These are phyloP conservation scores for Polychaeton citri DNA, from an alignment of 2,329 filamentous ascomycete species.

Conservation along the genomic window DNA sequence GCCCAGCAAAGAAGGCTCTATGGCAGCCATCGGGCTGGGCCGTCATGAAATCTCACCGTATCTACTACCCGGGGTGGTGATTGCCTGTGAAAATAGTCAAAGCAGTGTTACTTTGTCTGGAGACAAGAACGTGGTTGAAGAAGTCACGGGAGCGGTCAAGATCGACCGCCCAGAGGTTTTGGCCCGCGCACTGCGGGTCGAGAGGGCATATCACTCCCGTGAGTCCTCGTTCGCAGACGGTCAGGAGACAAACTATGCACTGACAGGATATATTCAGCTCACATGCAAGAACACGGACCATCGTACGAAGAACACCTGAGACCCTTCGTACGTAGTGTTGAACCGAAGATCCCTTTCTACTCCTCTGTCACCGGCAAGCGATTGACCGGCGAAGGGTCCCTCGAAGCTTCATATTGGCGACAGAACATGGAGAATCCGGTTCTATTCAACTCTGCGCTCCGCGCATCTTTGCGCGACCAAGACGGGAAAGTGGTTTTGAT, in stretches of 20 bases:
- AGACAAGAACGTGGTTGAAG: constrained; percentile 24
- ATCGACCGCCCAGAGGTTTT: constrained; percentile 26
- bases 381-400: constrained; percentile 2
- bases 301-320: constrained; percentile 23
- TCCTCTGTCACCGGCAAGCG: constrained; percentile 2
- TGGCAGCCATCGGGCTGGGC: constrained; percentile 15
- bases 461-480: no score
- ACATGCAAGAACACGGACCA: no score
- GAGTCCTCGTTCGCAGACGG: no score
- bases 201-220: constrained; percentile 33
- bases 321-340: no score
- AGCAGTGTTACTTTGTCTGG: constrained; percentile 33
- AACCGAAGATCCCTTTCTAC: background rate
- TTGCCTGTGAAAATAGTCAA: constrained; percentile 27
- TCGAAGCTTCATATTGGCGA: constrained; percentile 28
- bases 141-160: constrained; percentile 9
- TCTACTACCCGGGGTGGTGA: constrained; percentile 2
- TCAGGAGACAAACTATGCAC: no score
- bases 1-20: constrained; percentile 10
- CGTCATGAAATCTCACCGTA: constrained; percentile 3
- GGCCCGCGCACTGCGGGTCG: constrained; percentile 26
- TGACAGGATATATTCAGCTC: no score
- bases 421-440: constrained; percentile 34
- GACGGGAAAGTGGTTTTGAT: constrained; percentile 12
- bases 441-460: constrained; percentile 31